These are phyloP conservation scores for Cryptococcus deneoformans DNA, from an alignment of 1,284 basidiomycete species.

Conservation along the genomic window DNA sequence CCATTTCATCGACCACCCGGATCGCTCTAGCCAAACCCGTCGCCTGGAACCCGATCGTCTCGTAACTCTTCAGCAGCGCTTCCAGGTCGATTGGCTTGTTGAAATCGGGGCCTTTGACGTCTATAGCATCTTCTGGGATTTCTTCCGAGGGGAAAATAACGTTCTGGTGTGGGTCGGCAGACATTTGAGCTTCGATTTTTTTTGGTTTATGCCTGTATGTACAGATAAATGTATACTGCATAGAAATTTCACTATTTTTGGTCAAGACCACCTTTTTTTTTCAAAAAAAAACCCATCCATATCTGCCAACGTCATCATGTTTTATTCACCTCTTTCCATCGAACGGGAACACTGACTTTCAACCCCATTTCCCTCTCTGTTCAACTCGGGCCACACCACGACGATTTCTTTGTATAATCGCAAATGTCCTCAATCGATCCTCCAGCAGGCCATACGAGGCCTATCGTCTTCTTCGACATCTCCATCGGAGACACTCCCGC, in stretches of 20 bases:
- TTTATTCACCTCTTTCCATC: no score
- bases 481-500: slow-evolving; percentile 93
- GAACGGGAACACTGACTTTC: no score
- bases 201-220: background rate
- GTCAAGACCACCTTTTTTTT: no score
- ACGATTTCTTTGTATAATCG: no score
- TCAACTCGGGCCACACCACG: no score
- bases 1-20: slow-evolving; percentile 49
- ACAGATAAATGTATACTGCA: no score
- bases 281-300: no score
- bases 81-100: slow-evolving; percentile 67
- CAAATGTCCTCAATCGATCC: slow-evolving; percentile 31
- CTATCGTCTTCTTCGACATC: slow-evolving; percentile 95
- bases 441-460: slow-evolving; percentile 55
- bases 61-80: slow-evolving; percentile 72
- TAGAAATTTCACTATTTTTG: no score
- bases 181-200: background rate
- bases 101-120: slow-evolving; percentile 86
- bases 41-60: slow-evolving; percentile 93
- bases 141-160: slow-evolving; percentile 76
- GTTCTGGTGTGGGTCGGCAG: slow-evolving; percentile 54
- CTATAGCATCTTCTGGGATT: slow-evolving; percentile 65
- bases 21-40: slow-evolving; percentile 86
- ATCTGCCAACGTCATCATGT: no score
- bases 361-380: no score